Evolutionary conservation across 2,329 filamentous ascomycete species (phyloP), one percentile per base, ranked within the genome.

Genomic region (Fusarium citri): DNA sequence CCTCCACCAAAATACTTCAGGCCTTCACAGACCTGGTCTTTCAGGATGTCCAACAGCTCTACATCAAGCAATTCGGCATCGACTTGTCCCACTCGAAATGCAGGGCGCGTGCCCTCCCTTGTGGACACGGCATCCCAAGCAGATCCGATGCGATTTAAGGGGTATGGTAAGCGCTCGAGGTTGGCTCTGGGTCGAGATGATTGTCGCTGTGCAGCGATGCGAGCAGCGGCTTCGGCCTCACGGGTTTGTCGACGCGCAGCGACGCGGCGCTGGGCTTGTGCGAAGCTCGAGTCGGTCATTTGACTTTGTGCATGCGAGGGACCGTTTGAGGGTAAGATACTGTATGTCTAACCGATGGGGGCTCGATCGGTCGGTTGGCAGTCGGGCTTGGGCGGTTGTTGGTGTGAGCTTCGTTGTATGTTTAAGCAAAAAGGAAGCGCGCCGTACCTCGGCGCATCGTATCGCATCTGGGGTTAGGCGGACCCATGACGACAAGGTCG

Each of bases 21-120:
- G 15, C 90, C 96, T 71, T 98, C 94, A 71, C 90, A 91, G 31
- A 96, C 93, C 80, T 99, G 95, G 8, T 87, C 89, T 77, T 92
- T 94, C 63, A 99, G 84, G 70, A 98, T 86, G n/a, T 89, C 88
- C 25, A 98, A 85, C 47, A 99, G 85, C 82, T 98, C 96, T 77
- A 97, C 94, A 79, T 99, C 96, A 20, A 99, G 86, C 51, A 99
- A 85, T 80, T 98, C 96, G 40, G 96, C 94, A 80, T 99, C 96
- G 45, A 98, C 93, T 81, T 99, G 96, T 28, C 95, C 94, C 28
- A 99, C 96, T 56, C 96, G 91, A 79, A 97, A 98, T 14, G 93
- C 91, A 8, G 96, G 95, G 18, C 89, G 85, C 25, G 92, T 95
- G 46, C 94, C 93, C 76, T 94, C 90, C 64, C 92, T 89, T 8